Evolutionary conservation across 164 flowering plant species (phyloP).

Genomic region (Hamamelis virginiana): DNA sequence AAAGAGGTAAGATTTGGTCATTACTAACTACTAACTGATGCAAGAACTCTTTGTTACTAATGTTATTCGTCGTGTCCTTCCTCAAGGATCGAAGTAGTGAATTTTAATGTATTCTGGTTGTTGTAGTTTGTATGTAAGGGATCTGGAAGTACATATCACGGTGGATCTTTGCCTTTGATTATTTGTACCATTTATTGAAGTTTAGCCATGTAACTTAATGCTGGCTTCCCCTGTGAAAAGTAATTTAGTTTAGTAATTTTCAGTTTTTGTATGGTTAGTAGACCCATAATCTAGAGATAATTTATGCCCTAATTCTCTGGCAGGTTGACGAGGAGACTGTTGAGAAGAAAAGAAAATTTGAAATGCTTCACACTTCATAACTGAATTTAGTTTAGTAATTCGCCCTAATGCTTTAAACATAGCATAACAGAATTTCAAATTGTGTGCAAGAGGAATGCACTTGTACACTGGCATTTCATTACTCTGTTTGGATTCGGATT

Average conservation of each 20-base stretch:
- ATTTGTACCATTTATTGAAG: background rate
- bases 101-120: background rate
- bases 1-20: conserved; percentile 6
- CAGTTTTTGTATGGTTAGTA: background rate
- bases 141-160: background rate
- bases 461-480: too few species aligned
- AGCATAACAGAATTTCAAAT: too few species aligned
- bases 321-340: too few species aligned
- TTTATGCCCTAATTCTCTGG: background rate
- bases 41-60: background rate
- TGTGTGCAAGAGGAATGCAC: too few species aligned
- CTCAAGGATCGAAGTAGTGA: conserved; percentile 1
- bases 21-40: conserved; percentile 7
- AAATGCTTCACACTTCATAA: too few species aligned
- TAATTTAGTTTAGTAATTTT: background rate
- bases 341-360: too few species aligned
- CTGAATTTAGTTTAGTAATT: too few species aligned
- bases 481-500: too few species aligned
- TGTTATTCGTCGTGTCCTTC: background rate
- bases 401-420: too few species aligned
- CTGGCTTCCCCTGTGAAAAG: background rate
- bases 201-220: background rate
- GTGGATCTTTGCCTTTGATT: background rate
- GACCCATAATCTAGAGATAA: background rate
- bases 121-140: background rate